Conservation (phyloP, 192 early-diverging fungal genomes). For the Thamnidium elegans region DNA sequence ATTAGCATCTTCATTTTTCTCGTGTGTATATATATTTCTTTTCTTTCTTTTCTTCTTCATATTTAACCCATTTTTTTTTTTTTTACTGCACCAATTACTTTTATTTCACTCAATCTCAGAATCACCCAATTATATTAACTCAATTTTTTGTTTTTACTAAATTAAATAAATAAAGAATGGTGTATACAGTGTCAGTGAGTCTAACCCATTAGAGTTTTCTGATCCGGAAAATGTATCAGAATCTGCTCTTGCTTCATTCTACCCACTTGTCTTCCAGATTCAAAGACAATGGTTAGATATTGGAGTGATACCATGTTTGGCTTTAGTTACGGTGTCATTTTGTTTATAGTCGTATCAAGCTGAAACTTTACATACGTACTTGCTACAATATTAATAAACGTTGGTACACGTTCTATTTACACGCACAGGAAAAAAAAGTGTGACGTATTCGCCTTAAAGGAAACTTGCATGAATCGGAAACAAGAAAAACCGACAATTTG, state of each 20-base stretch:
- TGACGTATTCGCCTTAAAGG: too few relatives aligned
- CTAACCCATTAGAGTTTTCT: not conserved
- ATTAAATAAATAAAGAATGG: not conserved
- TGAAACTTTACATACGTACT: too few relatives aligned
- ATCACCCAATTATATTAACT: too few relatives aligned
- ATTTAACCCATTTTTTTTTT: too few relatives aligned
- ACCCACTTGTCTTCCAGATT: conserved; percentile 50
- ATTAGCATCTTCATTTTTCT: conserved; percentile 59
- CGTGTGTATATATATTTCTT: conserved; percentile 56
- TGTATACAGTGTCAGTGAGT: not conserved
- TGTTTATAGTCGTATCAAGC: conserved; percentile 52
- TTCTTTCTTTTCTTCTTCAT: too few relatives aligned
- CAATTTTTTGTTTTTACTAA: not conserved
- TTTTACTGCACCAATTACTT: conserved; percentile 22
- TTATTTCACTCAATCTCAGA: too few relatives aligned
- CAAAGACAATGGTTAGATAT: conserved; percentile 60
- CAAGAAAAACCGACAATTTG: too few relatives aligned
- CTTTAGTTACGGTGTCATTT: conserved; percentile 57
- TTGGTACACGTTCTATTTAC: too few relatives aligned
- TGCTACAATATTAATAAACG: too few relatives aligned
- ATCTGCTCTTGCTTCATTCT: conserved; percentile 40
- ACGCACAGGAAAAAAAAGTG: too few relatives aligned
- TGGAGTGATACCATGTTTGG: conserved; percentile 63
- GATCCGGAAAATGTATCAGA: not conserved
- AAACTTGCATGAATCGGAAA: too few relatives aligned